A percentile compares a stretch with the other conserved stretches of the same genome.
phyloP scores from a whole-genome alignment of 805 yeast genomes.

The Starmerella sp. region DNA sequence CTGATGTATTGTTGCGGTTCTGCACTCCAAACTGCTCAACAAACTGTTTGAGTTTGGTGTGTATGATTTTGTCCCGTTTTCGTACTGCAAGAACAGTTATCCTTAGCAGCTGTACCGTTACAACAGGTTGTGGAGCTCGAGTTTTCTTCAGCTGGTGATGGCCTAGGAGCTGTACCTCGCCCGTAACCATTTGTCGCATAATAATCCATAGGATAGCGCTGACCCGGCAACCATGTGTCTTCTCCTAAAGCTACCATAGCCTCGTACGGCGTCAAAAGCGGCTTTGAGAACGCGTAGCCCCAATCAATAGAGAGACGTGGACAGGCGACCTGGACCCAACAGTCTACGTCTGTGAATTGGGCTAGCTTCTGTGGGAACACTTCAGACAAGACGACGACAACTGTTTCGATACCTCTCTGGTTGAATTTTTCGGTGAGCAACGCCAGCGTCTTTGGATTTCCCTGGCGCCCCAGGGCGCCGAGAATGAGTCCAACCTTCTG shows the following conservation, averaged over 20 bases:
- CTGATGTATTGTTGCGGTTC: background rate
- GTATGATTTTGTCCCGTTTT: background rate
- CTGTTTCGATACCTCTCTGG: slow-evolving; percentile 51
- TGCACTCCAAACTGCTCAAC: background rate
- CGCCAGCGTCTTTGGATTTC: slow-evolving; percentile 65
- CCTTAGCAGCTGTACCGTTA: background rate
- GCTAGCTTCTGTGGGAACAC: slow-evolving; percentile 87
- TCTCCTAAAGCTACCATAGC: slow-evolving; percentile 78
- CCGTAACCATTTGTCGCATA: slow-evolving; percentile 86
- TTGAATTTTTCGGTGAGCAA: slow-evolving; percentile 48
- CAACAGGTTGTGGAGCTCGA: background rate
- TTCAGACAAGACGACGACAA: slow-evolving; percentile 77
- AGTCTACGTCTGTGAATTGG: slow-evolving; percentile 86
- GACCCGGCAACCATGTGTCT: slow-evolving; percentile 35
- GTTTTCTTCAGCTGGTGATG: background rate
- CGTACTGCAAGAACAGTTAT: background rate
- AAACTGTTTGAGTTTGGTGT: background rate
- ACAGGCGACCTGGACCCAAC: slow-evolving; percentile 94
- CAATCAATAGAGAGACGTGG: slow-evolving; percentile 93
- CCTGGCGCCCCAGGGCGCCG: slow-evolving; percentile 95
- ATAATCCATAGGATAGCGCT: slow-evolving; percentile 90
- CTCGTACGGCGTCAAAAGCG: slow-evolving; percentile 89
- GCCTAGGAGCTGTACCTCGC: slow-evolving; percentile 58
- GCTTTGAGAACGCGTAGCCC: slow-evolving; percentile 95
- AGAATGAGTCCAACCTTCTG: slow-evolving; percentile 70